These are phyloP conservation scores for Microdochium bolleyi DNA, from an alignment of 2,329 filamentous ascomycete species.

Conservation along the genomic window DNA sequence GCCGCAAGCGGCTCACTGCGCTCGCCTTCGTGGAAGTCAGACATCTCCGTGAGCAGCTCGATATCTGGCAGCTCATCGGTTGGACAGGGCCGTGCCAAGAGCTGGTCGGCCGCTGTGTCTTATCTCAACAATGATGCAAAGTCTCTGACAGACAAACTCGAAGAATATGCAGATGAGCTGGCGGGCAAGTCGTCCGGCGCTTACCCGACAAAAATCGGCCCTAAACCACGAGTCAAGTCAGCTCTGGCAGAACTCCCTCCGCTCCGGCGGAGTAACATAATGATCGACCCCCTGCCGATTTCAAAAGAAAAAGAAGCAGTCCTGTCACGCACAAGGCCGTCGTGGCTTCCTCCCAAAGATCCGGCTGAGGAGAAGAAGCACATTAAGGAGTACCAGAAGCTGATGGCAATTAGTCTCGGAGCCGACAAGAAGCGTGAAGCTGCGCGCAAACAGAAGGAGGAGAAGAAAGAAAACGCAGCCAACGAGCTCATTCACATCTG, in stretches of 20 bases:
- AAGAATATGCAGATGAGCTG: conserved; percentile 62
- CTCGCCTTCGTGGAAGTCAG: conserved; percentile 47
- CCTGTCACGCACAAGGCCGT: conserved; percentile 70
- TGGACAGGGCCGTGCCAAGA: conserved; percentile 49
- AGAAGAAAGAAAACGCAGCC: conserved; percentile 44
- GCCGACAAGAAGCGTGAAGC: conserved; percentile 53
- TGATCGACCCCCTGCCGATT: conserved; percentile 77
- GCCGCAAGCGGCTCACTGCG: conserved; percentile 51
- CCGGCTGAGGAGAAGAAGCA: conserved; percentile 88
- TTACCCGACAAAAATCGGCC: conserved; percentile 16
- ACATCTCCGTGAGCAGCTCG: conserved; percentile 18
- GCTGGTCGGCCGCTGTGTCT: conserved; percentile 64
- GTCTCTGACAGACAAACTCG: conserved; percentile 70
- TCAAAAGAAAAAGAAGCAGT: conserved; percentile 85
- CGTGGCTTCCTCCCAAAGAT: conserved; percentile 80
- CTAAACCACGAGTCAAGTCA: conserved; percentile 51
- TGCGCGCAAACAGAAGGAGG: conserved; percentile 40
- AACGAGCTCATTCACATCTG: conserved; percentile 55
- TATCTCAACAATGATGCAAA: conserved; percentile 67
- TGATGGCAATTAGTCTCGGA: conserved; percentile 61
- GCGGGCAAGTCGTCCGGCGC: conserved; percentile 34
- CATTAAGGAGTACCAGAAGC: conserved; percentile 74
- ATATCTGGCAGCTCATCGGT: conserved; percentile 8
- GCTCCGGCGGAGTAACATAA: conserved; percentile 65
- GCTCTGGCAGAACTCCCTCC: conserved; percentile 63